Evolutionary conservation across 768 basidiomycete genomes (phyloP), one percentile per base, ranked within the genome.

Genomic region (Hebeloma cylindrosporum): DNA sequence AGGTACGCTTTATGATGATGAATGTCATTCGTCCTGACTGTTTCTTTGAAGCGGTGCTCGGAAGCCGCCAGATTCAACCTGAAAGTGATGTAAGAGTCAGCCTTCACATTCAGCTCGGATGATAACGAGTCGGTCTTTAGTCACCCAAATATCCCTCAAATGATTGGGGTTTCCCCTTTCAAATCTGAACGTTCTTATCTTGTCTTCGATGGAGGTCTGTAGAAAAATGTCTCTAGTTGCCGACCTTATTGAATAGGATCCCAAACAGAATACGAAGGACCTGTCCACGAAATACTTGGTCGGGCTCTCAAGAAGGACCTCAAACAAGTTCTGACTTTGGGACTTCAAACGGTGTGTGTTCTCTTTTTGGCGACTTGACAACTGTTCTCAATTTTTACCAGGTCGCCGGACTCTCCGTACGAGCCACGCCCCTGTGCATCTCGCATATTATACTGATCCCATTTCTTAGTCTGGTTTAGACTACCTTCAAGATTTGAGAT

Each of bases 341-440:
- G 43, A 5, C 34, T 45, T 6, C 33, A 28, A 30, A 45, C 43
- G 18, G 43, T 45, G 22, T 16, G 34, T 23, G n/a, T n/a, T 10
- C 0, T 9, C 37, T 14, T 16, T 26, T 26, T 28, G 16, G 2
- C 23, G 7, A 34, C n/a, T 43, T 8, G 16, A 2, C 5, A 16
- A 7, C 8, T 10, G 11, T 18, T 33, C 37, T 40, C n/a, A 40
- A 8, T 5, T 21, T 14, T 17, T 11, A 6, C 14, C 20, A 47
- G 45, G 29, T 47, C 17, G 30, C 29, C 6, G 38, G 45, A 26
- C 45, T 47, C 16, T 47, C 45, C 20, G 45, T 47, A 47, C 14
- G 29, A 10, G 13, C 8, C n/a, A 10, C 26, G 7, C 1, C 18
- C 23, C 13, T 11, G 14, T 23, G 5, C n/a, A 11, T 7, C 10